Conservation (phyloP, 495 filamentous ascomycete species). For the Schizothecium vesticola region DNA sequence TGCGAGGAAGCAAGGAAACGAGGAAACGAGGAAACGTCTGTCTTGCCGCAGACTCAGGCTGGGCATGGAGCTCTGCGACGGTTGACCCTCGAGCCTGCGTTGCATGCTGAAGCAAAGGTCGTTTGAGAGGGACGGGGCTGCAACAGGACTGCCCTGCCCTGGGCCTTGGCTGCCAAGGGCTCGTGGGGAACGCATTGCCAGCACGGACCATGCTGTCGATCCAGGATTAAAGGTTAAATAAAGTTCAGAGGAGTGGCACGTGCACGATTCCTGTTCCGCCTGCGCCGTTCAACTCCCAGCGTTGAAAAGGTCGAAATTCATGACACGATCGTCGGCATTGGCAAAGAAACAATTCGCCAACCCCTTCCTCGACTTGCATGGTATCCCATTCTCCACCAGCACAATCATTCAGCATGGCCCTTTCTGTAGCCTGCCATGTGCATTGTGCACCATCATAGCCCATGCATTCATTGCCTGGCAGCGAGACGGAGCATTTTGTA, state of each 20-base stretch:
- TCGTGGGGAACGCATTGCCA: neutral
- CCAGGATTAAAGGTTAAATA: neutral
- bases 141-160: conserved; percentile 11
- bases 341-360: neutral
- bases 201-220: conserved; percentile 12
- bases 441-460: neutral
- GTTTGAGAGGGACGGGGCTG: conserved; percentile 25
- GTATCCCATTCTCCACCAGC: neutral
- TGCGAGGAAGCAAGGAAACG: too few relatives aligned
- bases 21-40: neutral
- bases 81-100: conserved; percentile 13
- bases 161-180: conserved; percentile 1
- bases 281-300: neutral
- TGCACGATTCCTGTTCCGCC: neutral
- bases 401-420: neutral
- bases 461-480: neutral
- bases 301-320: too few relatives aligned
- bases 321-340: neutral
- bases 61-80: conserved; percentile 23
- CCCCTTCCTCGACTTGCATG: neutral
- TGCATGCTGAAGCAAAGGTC: conserved; percentile 27
- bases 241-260: neutral
- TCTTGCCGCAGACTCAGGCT: conserved; percentile 4
- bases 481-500: neutral
- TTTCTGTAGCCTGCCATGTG: neutral